Conservation (phyloP, 257 asterid genomes). For the Nicotiana noctiflora region DNA sequence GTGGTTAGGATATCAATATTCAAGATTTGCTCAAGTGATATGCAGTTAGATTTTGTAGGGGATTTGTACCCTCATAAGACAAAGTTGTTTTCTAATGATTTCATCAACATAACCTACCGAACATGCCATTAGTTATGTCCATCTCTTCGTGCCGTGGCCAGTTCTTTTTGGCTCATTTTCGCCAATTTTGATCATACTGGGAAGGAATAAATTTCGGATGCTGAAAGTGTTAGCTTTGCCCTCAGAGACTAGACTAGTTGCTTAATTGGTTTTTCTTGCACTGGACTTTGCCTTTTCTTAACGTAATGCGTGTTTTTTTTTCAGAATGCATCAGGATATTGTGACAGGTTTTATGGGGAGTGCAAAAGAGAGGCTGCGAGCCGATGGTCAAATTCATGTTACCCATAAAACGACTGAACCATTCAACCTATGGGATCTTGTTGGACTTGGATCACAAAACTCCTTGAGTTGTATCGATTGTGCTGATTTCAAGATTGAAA, state of each 20-base stretch:
- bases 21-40: neutral
- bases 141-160: neutral
- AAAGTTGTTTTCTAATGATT: neutral
- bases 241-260: neutral
- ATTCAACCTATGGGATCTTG: slow-evolving; percentile 37
- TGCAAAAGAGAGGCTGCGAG: slow-evolving; percentile 33
- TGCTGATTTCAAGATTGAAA: slow-evolving; percentile 31
- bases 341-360: slow-evolving; percentile 37
- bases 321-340: slow-evolving; percentile 47
- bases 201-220: neutral
- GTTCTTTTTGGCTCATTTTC: neutral
- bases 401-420: slow-evolving; percentile 43
- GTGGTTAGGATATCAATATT: neutral
- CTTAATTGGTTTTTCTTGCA: neutral
- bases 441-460: slow-evolving; percentile 27
- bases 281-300: neutral
- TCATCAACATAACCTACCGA: neutral
- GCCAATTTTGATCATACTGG: neutral
- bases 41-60: neutral
- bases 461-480: slow-evolving; percentile 18
- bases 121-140: neutral
- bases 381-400: slow-evolving; percentile 46
- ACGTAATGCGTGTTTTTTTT: neutral
- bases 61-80: neutral
- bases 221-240: neutral